Evolutionary conservation across 1,284 basidiomycete species (phyloP).

Genomic region (Ceratobasidium theobromae): DNA sequence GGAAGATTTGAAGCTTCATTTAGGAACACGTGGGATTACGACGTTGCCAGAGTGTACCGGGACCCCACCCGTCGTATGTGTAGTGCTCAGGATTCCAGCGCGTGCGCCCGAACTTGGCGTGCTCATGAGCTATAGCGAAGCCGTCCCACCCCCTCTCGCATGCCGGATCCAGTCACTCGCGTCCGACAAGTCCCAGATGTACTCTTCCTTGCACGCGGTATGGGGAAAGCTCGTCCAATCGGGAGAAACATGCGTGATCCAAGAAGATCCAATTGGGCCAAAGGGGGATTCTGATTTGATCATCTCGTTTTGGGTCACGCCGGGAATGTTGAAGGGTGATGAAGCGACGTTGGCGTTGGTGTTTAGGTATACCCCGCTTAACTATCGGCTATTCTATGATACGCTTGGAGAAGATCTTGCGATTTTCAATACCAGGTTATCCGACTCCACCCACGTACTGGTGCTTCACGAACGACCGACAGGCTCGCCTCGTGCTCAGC

Average conservation of each 20-base stretch:
- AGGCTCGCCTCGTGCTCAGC: too few relatives aligned
- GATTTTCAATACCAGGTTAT: slow-evolving; percentile 43
- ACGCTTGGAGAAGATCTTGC: too few relatives aligned
- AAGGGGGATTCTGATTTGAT: slow-evolving; percentile 12
- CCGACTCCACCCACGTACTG: too few relatives aligned
- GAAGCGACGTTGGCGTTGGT: not conserved
- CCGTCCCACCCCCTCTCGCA: not conserved
- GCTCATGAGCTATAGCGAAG: not conserved
- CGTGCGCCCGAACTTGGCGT: not conserved
- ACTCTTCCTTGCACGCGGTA: not conserved
- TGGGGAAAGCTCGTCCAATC: slow-evolving; percentile 1
- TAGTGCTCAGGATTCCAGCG: not conserved
- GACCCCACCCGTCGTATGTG: slow-evolving; percentile 4
- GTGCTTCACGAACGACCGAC: too few relatives aligned
- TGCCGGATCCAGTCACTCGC: not conserved
- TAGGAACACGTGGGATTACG: not conserved
- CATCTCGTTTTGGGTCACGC: slow-evolving; percentile 12
- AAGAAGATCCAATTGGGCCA: not conserved
- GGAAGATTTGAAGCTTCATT: not conserved
- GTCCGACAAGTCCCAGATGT: not conserved
- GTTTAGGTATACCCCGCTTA: not conserved
- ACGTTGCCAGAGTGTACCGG: slow-evolving; percentile 3
- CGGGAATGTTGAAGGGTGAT: not conserved
- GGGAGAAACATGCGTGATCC: not conserved
- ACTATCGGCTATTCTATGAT: not conserved